Evolutionary conservation across 768 basidiomycete species (phyloP).

Genomic region (Melanogaster broomeanus): DNA sequence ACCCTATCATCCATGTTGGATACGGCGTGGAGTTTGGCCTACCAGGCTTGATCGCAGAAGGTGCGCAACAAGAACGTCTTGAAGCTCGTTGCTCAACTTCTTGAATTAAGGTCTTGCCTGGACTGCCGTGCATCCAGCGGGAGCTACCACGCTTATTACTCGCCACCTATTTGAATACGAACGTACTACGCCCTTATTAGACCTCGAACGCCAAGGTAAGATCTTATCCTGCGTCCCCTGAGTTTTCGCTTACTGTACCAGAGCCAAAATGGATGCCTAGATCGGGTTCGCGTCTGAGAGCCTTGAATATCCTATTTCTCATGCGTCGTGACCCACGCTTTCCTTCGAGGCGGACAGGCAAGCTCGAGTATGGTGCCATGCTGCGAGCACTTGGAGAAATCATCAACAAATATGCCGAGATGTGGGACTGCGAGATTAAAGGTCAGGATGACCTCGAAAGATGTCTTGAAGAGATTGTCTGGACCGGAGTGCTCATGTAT

Average conservation of each 20-base stretch:
- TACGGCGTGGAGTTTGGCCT: slow-evolving; percentile 64
- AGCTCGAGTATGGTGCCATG: slow-evolving; percentile 11
- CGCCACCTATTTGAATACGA: slow-evolving; percentile 16
- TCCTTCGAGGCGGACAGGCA: neutral
- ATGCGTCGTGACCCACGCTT: slow-evolving; percentile 46
- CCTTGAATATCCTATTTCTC: slow-evolving; percentile 48
- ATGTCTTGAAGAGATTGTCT: slow-evolving; percentile 59
- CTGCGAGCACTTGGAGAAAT: slow-evolving; percentile 31
- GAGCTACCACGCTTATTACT: slow-evolving; percentile 32
- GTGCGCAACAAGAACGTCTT: slow-evolving; percentile 33
- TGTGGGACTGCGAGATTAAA: slow-evolving; percentile 41
- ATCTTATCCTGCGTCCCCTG: slow-evolving; percentile 23
- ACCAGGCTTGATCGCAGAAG: slow-evolving; percentile 63
- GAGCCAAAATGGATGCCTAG: neutral
- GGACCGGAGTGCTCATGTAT: slow-evolving; percentile 52
- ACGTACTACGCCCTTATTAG: slow-evolving; percentile 3
- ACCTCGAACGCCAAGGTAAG: slow-evolving; percentile 6
- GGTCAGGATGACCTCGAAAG: slow-evolving; percentile 36
- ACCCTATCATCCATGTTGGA: slow-evolving; percentile 66
- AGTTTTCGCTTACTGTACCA: slow-evolving; percentile 5
- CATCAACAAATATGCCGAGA: slow-evolving; percentile 37
- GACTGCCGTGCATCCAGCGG: slow-evolving; percentile 37
- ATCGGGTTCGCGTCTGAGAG: slow-evolving; percentile 5
- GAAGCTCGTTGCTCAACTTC: slow-evolving; percentile 36
- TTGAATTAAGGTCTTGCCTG: slow-evolving; percentile 56